phyloP scores from a whole-genome alignment of 345 rosid genomes.

The Pistacia integerrima region DNA sequence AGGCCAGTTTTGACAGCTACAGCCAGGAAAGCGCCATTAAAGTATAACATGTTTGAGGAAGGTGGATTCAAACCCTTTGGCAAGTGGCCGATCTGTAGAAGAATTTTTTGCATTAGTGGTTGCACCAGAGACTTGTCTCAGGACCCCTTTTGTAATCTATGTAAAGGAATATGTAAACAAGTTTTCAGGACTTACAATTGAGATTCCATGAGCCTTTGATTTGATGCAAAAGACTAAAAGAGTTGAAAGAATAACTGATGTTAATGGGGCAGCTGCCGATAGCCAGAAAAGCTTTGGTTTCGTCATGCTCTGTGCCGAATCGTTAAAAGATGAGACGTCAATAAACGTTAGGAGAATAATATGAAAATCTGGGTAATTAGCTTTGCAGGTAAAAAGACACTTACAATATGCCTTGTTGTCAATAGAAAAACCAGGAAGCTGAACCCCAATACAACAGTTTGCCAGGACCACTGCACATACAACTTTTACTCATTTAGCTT shows the following conservation, averaged over 20 bases:
- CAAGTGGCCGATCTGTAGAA: constrained; percentile 77
- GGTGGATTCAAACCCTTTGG: constrained; percentile 97
- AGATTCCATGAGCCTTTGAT: constrained; percentile 64
- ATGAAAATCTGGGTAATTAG: background rate
- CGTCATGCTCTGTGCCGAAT: constrained; percentile 60
- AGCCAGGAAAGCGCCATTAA: constrained; percentile 58
- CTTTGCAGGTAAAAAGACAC: constrained; percentile 22
- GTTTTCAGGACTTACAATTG: constrained; percentile 56
- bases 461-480: constrained; percentile 90
- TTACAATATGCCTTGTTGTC: constrained; percentile 77
- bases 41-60: constrained; percentile 74
- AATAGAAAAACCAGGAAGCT: constrained; percentile 70
- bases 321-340: constrained; percentile 9
- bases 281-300: constrained; percentile 95
- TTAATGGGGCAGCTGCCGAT: constrained; percentile 89
- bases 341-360: background rate
- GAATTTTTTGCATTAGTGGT: background rate
- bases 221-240: constrained; percentile 49
- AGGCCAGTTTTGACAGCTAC: constrained; percentile 86
- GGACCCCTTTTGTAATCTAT: background rate
- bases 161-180: background rate
- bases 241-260: constrained; percentile 79
- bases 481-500: background rate
- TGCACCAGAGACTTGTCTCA: background rate
- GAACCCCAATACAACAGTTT: constrained; percentile 73